Conservation (phyloP, 2,329 filamentous ascomycete genomes). For the Scedosporium dehoogii region DNA sequence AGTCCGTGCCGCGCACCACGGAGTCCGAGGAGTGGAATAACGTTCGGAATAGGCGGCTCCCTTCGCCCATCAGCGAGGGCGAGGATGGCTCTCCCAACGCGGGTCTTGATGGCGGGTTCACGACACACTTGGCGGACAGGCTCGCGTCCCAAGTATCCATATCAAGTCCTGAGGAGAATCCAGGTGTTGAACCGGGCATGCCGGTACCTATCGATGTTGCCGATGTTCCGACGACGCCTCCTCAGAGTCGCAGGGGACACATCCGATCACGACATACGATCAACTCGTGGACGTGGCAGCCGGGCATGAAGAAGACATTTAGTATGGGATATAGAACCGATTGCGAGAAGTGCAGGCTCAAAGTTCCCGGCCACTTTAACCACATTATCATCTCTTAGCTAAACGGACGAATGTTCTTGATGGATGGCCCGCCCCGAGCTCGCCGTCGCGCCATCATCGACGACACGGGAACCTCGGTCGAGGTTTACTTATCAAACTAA, state of each 20-base stretch:
- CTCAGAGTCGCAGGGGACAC: constrained; percentile 43
- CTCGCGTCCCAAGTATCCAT: constrained; percentile 11
- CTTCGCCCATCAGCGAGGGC: constrained; percentile 50
- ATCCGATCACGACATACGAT: constrained; percentile 49
- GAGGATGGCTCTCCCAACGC: constrained; percentile 32
- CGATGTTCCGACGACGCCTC: constrained; percentile 15
- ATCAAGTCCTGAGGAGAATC: constrained; percentile 18
- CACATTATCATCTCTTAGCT: constrained; percentile 61
- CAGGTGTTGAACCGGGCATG: constrained; percentile 22
- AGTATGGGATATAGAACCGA: constrained; percentile 71
- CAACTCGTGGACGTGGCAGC: constrained; percentile 50
- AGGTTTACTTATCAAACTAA: neutral
- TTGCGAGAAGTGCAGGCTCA: constrained; percentile 67
- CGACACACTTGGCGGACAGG: constrained; percentile 23
- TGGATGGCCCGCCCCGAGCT: neutral
- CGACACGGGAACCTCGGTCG: neutral
- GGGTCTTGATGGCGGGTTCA: constrained; percentile 22
- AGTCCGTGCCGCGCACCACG: constrained; percentile 39
- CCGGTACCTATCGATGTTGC: neutral
- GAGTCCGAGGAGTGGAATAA: constrained; percentile 39
- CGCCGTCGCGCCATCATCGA: neutral
- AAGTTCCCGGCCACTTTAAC: constrained; percentile 71
- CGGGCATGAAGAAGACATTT: constrained; percentile 59
- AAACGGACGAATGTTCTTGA: constrained; percentile 12
- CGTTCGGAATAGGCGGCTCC: constrained; percentile 42